A percentile compares a stretch with the other conserved stretches of the same genome.
Conservation (phyloP, 139 green algal genomes). For the Coccomyxa sp. region DNA sequence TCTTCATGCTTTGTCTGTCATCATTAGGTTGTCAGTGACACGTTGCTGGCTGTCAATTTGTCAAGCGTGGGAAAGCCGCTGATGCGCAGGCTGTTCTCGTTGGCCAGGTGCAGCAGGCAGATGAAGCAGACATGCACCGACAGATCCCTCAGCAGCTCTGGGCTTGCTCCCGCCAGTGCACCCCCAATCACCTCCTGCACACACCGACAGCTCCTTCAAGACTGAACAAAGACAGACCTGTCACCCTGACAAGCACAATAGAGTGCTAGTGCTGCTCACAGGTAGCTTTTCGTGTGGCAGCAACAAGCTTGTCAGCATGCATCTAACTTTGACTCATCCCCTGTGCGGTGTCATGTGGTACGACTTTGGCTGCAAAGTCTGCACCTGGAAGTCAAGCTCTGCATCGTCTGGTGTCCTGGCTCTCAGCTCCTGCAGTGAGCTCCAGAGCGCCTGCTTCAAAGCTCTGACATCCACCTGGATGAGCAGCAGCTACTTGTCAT, state of each 20-base stretch:
- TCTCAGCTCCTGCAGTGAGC: conserved; percentile 27
- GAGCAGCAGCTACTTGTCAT: not conserved
- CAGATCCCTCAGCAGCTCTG: conserved; percentile 56
- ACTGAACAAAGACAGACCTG: no score
- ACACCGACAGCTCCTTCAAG: not conserved
- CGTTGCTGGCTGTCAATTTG: not conserved
- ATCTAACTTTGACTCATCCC: not conserved
- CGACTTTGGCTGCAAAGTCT: not conserved
- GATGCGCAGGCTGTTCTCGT: conserved; percentile 81
- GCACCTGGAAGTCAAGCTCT: not conserved
- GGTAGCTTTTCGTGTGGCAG: not conserved
- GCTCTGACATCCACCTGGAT: conserved; percentile 75
- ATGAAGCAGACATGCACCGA: conserved; percentile 97
- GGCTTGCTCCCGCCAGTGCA: not conserved
- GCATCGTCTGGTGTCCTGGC: not conserved
- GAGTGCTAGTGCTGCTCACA: not conserved
- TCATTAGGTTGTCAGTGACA: no score
- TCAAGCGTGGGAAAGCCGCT: not conserved
- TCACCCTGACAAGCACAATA: no score
- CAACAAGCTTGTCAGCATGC: not conserved
- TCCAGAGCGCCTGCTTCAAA: conserved; percentile 82
- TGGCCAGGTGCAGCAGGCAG: conserved; percentile 94
- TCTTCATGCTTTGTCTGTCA: no score
- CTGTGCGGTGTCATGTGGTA: not conserved
- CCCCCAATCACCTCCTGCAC: not conserved